These are phyloP conservation scores for Elasticomyces elasticus DNA, from an alignment of 495 filamentous ascomycete species.

Conservation along the genomic window DNA sequence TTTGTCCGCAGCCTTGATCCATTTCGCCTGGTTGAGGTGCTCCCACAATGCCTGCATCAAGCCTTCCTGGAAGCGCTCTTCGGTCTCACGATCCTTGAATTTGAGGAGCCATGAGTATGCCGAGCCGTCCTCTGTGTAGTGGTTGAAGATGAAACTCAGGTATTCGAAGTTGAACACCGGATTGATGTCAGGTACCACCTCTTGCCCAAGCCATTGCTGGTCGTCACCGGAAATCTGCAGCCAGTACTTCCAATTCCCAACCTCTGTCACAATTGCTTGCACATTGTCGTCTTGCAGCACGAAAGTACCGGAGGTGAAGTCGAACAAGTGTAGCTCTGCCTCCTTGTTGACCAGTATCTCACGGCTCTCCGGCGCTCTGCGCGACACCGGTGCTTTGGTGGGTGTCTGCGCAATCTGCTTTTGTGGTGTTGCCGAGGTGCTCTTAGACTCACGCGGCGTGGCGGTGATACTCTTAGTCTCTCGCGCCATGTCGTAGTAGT, in stretches of 20 bases:
- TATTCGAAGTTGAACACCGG: constrained; percentile 99
- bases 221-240: constrained; percentile 71
- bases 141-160: constrained; percentile 96
- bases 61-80: constrained; percentile 86
- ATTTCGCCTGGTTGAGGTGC: constrained; percentile 88
- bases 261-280: constrained; percentile 69
- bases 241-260: constrained; percentile 93
- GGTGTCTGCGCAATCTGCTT: constrained; percentile 18
- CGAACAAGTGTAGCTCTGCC: constrained; percentile 87
- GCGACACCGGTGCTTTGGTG: constrained; percentile 47
- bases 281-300: constrained; percentile 67
- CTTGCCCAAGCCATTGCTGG: constrained; percentile 80
- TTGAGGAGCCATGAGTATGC: constrained; percentile 94
- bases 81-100: constrained; percentile 70
- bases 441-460: constrained; percentile 13
- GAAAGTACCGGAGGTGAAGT: constrained; percentile 76
- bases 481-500: constrained; percentile 17
- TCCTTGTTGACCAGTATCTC: constrained; percentile 66
- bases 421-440: constrained; percentile 14
- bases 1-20: constrained; percentile 69
- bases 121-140: constrained; percentile 76
- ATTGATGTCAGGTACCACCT: constrained; percentile 80
- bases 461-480: constrained; percentile 12
- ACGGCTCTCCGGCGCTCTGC: constrained; percentile 53
- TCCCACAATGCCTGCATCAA: constrained; percentile 95